Percentiles rank a stretch among this genome's conserved stretches.
phyloP scores from a whole-genome alignment of 2,329 filamentous ascomycete genomes.

The Tolypocladium nubicola region DNA sequence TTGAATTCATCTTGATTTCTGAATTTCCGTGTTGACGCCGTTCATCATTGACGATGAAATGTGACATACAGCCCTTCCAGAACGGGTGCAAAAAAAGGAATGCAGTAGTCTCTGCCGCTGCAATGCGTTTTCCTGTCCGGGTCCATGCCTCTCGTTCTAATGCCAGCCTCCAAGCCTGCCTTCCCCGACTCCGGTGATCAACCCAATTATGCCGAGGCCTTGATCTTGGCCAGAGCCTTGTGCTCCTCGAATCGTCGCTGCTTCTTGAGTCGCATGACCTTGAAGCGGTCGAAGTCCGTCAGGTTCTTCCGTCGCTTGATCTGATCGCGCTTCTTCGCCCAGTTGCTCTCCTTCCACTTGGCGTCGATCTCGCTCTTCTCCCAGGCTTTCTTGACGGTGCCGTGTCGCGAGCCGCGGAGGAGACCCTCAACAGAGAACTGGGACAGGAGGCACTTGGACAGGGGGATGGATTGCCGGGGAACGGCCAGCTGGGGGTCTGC shows the following conservation, averaged over 20 bases:
- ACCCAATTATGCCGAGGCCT: constrained; percentile 59
- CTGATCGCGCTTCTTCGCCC: constrained; percentile 88
- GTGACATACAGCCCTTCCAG: constrained; percentile 56
- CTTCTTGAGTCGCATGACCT: constrained; percentile 99
- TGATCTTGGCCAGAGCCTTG: constrained; percentile 92
- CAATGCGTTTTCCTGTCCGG: constrained; percentile 24
- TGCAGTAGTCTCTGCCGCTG: constrained; percentile 41
- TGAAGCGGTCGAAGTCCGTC: constrained; percentile 99
- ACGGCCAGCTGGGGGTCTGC: constrained; percentile 69
- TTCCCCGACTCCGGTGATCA: constrained; percentile 20
- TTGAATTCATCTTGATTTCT: constrained; percentile 32
- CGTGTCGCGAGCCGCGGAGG: constrained; percentile 73
- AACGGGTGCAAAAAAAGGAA: constrained; percentile 45
- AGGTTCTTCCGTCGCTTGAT: constrained; percentile 79
- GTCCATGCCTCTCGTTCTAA: constrained; percentile 26
- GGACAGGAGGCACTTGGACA: constrained; percentile 80
- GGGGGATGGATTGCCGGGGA: constrained; percentile 75
- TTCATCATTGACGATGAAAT: constrained; percentile 45
- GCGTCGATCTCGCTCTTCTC: constrained; percentile 82
- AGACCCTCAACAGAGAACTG: constrained; percentile 79
- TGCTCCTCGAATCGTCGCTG: constrained; percentile 97
- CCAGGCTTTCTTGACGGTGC: constrained; percentile 79
- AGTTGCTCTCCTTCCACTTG: constrained; percentile 86
- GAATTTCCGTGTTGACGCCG: constrained; percentile 58
- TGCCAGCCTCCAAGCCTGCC: constrained; percentile 22